Base-by-base conservation (phyloP, 2,329 filamentous ascomycete genomes). In the Apiospora marii region DNA sequence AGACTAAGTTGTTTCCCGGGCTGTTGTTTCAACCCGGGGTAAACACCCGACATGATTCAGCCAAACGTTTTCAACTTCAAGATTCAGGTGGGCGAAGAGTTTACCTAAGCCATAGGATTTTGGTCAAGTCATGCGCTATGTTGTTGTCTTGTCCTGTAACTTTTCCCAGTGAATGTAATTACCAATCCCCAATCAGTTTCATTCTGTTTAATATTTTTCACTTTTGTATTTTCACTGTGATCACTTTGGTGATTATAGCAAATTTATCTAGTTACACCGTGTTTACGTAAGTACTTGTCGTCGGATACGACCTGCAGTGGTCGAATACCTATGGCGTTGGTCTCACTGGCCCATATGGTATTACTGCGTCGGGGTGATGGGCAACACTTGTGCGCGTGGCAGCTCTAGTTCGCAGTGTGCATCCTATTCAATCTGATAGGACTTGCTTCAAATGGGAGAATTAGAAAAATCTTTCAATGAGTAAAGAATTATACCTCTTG, bases 401-500 rank as follows among this genome's bases (percentile, higher is more conserved):
- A 48, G 19, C 22, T 49, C 19, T 22, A n/a, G 46, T 22, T n/a
- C 19, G 6, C 46, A 49, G 46, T 49, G 7, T n/a, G 46, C 46
- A 49, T n/a, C 46, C 22, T 22, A 49, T n/a, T 22, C n/a, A 49
- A n/a, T 7, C 30, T 34, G 16, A 14, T 14, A 58, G 51, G 3
- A 41, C 8, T 41, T 10, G 10, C 37, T 58, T 7, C 14, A 58
- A 34, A 19, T 30, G 10, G 51, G 14, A 53, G 24, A 5, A 58
- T 14, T 10, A 1, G 7, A 16, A 10, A 7, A 0, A 12, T 2
- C 4, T n/a, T 37, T 12, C 0, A n/a, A 30, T 6, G 37, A n/a
- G 22, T 7, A n/a, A 37, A n/a, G 49, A 27, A 13, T 12, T 24
- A 13, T 51, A 27, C 10, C 8, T 10, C 14, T 12, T n/a, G 10